Percentiles rank a stretch among this genome's conserved stretches.
Conservation (phyloP, 2,329 filamentous ascomycete species). For the Fusarium concolor region DNA sequence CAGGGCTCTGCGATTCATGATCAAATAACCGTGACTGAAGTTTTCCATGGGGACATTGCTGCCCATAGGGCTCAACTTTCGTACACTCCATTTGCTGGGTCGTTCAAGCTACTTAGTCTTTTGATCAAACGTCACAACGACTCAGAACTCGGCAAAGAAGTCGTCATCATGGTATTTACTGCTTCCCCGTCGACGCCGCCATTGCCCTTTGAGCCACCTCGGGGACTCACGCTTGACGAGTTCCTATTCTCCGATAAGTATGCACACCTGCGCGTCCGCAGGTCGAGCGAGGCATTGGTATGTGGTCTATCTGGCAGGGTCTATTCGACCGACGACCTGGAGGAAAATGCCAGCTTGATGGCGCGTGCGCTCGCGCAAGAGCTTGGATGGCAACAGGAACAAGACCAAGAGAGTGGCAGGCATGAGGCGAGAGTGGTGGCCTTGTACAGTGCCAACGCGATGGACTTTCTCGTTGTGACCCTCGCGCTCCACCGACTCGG, state of each 20-base stretch:
- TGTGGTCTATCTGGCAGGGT: slow-evolving; percentile 9
- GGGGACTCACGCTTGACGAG: slow-evolving; percentile 8
- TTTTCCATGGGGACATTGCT: slow-evolving; percentile 4
- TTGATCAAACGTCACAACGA: slow-evolving; percentile 5
- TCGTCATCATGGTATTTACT: slow-evolving; percentile 13
- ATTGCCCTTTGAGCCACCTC: slow-evolving; percentile 10
- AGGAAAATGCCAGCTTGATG: slow-evolving; percentile 9
- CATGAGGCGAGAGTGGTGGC: slow-evolving; percentile 7
- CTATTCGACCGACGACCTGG: slow-evolving; percentile 8
- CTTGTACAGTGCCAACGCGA: slow-evolving; percentile 11
- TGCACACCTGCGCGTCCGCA: slow-evolving; percentile 7
- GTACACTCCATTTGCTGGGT: slow-evolving; percentile 5
- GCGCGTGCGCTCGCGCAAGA: slow-evolving; percentile 8
- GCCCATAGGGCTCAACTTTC: not conserved
- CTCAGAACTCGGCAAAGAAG: slow-evolving; percentile 5
- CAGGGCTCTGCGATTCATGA: no score
- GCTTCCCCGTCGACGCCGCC: slow-evolving; percentile 5
- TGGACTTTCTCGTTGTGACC: slow-evolving; percentile 10
- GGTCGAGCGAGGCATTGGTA: slow-evolving; percentile 7
- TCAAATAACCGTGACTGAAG: slow-evolving; percentile 10
- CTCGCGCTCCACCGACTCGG: slow-evolving; percentile 7
- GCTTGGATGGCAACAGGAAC: slow-evolving; percentile 12
- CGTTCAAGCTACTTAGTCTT: slow-evolving; percentile 2
- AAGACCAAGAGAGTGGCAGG: slow-evolving; percentile 6
- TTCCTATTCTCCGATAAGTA: slow-evolving; percentile 10